Evolutionary conservation across 2,329 filamentous ascomycete genomes (phyloP).

Genomic region (Ophiostoma piceae): DNA sequence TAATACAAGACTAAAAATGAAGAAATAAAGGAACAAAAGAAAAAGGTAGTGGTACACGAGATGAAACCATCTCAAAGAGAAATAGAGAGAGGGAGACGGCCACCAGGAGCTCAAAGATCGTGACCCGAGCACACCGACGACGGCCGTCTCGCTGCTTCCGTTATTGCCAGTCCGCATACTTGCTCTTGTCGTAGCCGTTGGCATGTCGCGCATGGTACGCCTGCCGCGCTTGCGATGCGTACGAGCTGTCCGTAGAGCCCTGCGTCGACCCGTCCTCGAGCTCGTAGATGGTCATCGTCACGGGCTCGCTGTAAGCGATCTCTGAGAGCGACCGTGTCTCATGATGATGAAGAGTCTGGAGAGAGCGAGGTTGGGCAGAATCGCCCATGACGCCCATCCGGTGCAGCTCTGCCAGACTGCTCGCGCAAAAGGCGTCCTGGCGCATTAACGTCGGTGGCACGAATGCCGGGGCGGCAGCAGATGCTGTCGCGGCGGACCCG

Average conservation of each 20-base stretch:
- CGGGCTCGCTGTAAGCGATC: background rate
- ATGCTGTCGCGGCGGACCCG: background rate
- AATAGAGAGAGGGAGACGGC: background rate
- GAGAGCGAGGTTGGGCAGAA: background rate
- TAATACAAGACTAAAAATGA: background rate
- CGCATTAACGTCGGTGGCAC: background rate
- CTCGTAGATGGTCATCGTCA: background rate
- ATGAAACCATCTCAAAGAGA: background rate
- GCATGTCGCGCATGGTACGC: background rate
- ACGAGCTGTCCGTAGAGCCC: background rate
- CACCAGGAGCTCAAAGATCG: background rate
- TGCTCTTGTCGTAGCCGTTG: background rate
- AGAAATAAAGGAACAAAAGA: background rate
- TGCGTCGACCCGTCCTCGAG: slow-evolving; percentile 10
- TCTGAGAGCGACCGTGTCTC: background rate
- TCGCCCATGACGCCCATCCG: background rate
- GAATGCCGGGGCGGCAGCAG: background rate
- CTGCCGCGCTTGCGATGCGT: background rate
- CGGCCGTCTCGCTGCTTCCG: background rate
- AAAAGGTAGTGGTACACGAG: background rate
- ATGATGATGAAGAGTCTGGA: background rate
- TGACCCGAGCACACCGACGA: background rate
- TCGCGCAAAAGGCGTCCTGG: slow-evolving; percentile 3
- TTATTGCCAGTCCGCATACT: slow-evolving; percentile 1
- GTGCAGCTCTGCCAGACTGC: background rate